Conservation (phyloP, 371 early-diverging fungal species). For the Lichtheimia ramosa region DNA sequence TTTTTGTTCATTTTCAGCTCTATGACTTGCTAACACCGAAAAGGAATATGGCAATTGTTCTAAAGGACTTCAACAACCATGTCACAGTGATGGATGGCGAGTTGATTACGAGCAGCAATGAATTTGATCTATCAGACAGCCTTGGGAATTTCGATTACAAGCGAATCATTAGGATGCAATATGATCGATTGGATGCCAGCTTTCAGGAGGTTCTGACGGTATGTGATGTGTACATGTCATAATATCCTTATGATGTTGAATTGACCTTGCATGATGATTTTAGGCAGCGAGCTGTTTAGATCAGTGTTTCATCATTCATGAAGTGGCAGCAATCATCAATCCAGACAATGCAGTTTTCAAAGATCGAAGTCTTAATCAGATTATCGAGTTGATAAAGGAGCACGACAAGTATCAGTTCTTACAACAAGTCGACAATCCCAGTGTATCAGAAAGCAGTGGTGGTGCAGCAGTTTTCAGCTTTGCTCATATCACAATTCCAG, state of each 20-base stretch:
- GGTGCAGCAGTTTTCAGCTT: constrained; percentile 36
- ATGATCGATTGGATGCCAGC: constrained; percentile 43
- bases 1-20: neutral
- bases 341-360: constrained; percentile 23
- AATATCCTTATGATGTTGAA: neutral
- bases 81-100: constrained; percentile 54
- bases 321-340: constrained; percentile 39
- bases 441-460: constrained; percentile 7
- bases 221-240: neutral
- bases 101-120: constrained; percentile 31
- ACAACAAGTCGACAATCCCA: constrained; percentile 22
- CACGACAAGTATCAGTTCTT: constrained; percentile 46
- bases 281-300: constrained; percentile 50
- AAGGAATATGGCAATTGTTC: constrained; percentile 40
- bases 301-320: constrained; percentile 43
- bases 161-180: constrained; percentile 53
- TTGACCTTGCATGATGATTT: neutral
- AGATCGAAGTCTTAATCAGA: constrained; percentile 13
- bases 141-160: constrained; percentile 51
- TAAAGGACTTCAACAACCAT: constrained; percentile 44
- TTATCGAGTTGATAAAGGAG: constrained; percentile 24
- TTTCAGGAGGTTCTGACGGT: constrained; percentile 55
- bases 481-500: constrained; percentile 41
- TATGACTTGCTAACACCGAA: neutral
- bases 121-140: constrained; percentile 42